A percentile compares a stretch with the other conserved stretches of the same genome.
Conservation (phyloP, 2,329 filamentous ascomycete genomes). For the Cladophialophora yegresii region DNA sequence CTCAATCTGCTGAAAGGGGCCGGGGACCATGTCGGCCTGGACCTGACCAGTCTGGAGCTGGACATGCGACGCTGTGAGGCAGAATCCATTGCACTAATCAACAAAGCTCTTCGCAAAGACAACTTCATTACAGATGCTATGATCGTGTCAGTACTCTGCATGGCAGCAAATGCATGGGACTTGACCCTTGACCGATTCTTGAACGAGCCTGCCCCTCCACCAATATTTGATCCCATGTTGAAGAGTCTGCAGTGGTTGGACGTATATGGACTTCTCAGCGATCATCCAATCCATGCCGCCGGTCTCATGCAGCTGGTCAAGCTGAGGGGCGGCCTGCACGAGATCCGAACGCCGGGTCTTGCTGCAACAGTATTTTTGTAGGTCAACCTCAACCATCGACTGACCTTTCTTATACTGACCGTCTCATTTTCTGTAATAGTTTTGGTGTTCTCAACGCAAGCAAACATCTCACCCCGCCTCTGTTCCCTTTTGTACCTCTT, state of each 20-base stretch:
- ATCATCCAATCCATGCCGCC: slow-evolving; percentile 16
- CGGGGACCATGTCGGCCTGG: background rate
- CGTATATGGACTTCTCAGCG: slow-evolving; percentile 14
- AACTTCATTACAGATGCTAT: slow-evolving; percentile 9
- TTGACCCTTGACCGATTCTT: slow-evolving; percentile 8
- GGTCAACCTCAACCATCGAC: background rate
- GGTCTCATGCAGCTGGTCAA: slow-evolving; percentile 13
- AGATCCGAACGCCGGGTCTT: slow-evolving; percentile 11
- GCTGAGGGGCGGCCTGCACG: slow-evolving; percentile 10
- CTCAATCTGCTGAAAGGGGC: slow-evolving; percentile 7
- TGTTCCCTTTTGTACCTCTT: slow-evolving; percentile 16
- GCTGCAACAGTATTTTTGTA: slow-evolving; percentile 17
- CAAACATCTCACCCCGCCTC: slow-evolving; percentile 4
- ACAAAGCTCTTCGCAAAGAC: slow-evolving; percentile 7
- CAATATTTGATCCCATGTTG: slow-evolving; percentile 14
- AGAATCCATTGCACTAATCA: slow-evolving; percentile 11
- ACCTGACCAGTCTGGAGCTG: background rate
- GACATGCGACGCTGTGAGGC: slow-evolving; percentile 16
- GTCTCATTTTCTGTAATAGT: background rate
- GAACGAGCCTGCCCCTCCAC: slow-evolving; percentile 7
- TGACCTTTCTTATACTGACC: background rate
- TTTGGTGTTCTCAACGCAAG: slow-evolving; percentile 10
- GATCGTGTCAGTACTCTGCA: slow-evolving; percentile 13
- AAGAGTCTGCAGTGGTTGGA: slow-evolving; percentile 20
- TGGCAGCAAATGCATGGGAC: slow-evolving; percentile 20